Evolutionary conservation across 208 protist genomes (phyloP), one percentile per base, ranked within the genome.

Genomic region (Tritrichomonas foetus): DNA sequence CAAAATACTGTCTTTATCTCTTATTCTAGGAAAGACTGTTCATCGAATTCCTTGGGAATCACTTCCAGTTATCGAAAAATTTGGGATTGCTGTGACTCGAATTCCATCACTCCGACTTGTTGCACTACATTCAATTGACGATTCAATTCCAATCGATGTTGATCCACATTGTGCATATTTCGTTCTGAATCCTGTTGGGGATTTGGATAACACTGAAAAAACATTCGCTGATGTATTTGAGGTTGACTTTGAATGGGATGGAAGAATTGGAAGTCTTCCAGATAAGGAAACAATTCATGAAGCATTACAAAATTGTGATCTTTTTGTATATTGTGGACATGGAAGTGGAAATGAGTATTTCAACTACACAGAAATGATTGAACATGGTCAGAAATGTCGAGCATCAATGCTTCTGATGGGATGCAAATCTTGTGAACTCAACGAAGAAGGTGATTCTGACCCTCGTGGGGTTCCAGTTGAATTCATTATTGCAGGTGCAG

Each of bases 381-480:
- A 64, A 44, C 13, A 53, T 22, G 44, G 55, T 50, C 44, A 74
- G 36, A 14, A 47, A 3, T 72, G 89, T 41, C 47, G 33, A 44
- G 36, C 89, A n/a, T 57, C 78, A 39, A 33, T 89, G 41, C 27
- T 93, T 13, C 27, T 93, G 39, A 93, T 93, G 89, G 89, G 89
- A 22, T 93, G 89, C n/a, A 72, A 25, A 14, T 57, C 41, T 14
- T 50, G 55, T 16, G 55, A 64, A 16, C n/a, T 93, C 0, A 74
- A 49, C 22, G 89, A 64, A 27, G 57, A 93, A 22, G 89, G 89
- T 2, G 57, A 72, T 33, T 53, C 5, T 16, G 55, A 93, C 33
- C 57, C 89, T 9, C 39, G 20, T 74, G 89, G 89, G 0, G 55
- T 64, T 11, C 50, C 89, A 16, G 49, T 57, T n/a, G 47, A 44